phyloP scores from a whole-genome alignment of 2,329 filamentous ascomycete species.

The Nothopassalora personata region DNA sequence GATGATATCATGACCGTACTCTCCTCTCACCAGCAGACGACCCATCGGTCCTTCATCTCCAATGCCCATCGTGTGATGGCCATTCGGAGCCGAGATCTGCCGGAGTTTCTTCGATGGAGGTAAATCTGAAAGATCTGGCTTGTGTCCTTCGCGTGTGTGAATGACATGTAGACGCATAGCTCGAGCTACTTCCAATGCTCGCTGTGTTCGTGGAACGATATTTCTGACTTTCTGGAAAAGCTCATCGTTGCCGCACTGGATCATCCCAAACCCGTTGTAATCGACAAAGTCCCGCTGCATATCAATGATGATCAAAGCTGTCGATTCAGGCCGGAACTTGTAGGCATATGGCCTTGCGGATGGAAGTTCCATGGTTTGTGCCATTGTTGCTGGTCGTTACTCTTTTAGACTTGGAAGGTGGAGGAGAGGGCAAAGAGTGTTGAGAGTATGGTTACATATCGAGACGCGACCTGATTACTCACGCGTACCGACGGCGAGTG shows the following conservation, averaged over 20 bases:
- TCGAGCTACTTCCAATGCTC: constrained; percentile 41
- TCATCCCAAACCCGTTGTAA: constrained; percentile 47
- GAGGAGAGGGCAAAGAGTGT: neutral
- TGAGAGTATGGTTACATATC: neutral
- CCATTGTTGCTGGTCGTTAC: neutral
- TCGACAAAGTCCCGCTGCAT: constrained; percentile 51
- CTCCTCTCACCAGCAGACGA: constrained; percentile 49
- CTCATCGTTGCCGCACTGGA: constrained; percentile 42
- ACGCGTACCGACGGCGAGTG: neutral
- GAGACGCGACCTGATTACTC: neutral
- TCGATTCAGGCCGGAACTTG: constrained; percentile 42
- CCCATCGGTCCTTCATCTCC: constrained; percentile 52
- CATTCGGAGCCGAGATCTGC: constrained; percentile 44
- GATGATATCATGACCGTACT: constrained; percentile 52
- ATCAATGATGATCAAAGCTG: constrained; percentile 48
- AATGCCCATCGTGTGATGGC: constrained; percentile 44
- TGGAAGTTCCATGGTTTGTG: constrained; percentile 25
- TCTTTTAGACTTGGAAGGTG: neutral
- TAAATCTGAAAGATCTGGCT: constrained; percentile 49
- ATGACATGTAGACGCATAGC: constrained; percentile 42
- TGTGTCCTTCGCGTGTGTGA: constrained; percentile 48
- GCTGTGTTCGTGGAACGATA: constrained; percentile 25
- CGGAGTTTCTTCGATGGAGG: constrained; percentile 48
- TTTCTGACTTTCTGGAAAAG: constrained; percentile 25
- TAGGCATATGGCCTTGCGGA: constrained; percentile 44